Evolutionary conservation across 371 early-diverging fungal genomes (phyloP).

Genomic region (Lichtheimia ramosa): DNA sequence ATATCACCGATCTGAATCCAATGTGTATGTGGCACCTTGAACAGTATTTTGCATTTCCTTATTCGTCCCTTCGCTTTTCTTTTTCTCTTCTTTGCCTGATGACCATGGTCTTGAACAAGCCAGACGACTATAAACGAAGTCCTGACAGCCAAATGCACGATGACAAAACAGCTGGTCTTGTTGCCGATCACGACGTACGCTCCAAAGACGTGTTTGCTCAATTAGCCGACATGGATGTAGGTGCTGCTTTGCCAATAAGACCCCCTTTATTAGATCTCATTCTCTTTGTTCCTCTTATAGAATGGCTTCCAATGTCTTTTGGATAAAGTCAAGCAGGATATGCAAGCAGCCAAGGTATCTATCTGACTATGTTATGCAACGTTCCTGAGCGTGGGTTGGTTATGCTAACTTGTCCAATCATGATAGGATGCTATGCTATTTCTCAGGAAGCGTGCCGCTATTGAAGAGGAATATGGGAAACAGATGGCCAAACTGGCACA

Average conservation of each 20-base stretch:
- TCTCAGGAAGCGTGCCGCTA: constrained; percentile 57
- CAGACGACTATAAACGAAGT: constrained; percentile 15
- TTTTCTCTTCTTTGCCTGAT: background rate
- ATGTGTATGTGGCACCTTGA: no score
- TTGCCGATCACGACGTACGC: constrained; percentile 9
- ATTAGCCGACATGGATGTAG: constrained; percentile 22
- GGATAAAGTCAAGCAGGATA: constrained; percentile 38
- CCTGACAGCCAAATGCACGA: constrained; percentile 10
- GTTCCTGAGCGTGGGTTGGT: no score
- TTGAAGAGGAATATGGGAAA: constrained; percentile 63
- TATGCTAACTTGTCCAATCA: background rate
- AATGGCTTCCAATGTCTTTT: constrained; percentile 29
- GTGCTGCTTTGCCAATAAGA: background rate
- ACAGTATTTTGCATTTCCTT: background rate
- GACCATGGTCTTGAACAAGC: constrained; percentile 10
- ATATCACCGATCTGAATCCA: no score
- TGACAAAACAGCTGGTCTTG: constrained; percentile 10
- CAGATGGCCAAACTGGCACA: constrained; percentile 53
- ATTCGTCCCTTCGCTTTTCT: constrained; percentile 4
- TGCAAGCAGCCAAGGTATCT: constrained; percentile 31
- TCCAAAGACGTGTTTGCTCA: constrained; percentile 11
- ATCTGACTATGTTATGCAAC: background rate
- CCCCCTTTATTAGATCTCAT: background rate
- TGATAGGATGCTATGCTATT: constrained; percentile 53
- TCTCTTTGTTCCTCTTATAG: constrained; percentile 6